Evolutionary conservation across 768 basidiomycete genomes (phyloP), one percentile per base, ranked within the genome.

Genomic region (Mycena leptocephala): DNA sequence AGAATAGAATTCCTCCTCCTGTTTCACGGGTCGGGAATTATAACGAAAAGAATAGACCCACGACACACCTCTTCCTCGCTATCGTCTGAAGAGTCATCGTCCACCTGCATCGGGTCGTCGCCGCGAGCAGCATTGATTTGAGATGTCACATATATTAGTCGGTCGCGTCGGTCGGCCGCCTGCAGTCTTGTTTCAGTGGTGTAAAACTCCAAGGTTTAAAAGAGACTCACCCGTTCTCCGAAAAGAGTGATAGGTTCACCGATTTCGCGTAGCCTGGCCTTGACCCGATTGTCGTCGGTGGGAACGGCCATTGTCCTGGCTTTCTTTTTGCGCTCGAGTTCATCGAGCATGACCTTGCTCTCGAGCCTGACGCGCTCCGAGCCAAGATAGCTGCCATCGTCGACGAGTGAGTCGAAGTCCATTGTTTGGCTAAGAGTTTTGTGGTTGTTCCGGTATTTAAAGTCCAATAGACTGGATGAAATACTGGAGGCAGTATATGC

Each of bases 241-340:
- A 99, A 99, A 32, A 99, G 90, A 7, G 97, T 99, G 81, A 99
- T 97, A 46, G 98, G 98, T 84, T 99, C 96, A 46, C 96, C 97
- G 79, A 98, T 93, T 86, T 98, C 96, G 71, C 98, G 90, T 73
- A 99, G 89, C 72, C 96, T 90, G 46, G 94, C 93, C 82, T 95
- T 95, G 81, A 99, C 98, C 78, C 95, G 94, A 81, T 92, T 95
- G 85, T 99, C 98, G 85, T 99, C 98, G 9, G 98, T 99, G 10
- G 98, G 98, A 13, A 99, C 97, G 9, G 97, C 98, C 86, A 99
- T 92, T 74, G 90, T 94, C 77, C 98, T 91, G 16, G 97, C 95
- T 81, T 96, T 95, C 89, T 98, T 98, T 90, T 98, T 98, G 78
- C 97, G 92, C 83, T 99, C 98, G n/a, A 99, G 92, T 85, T 98